A percentile compares a stretch with the other conserved stretches of the same genome.
Evolutionary conservation across 305 asterid species (phyloP).

Genomic region (Euphrasia arctica): DNA sequence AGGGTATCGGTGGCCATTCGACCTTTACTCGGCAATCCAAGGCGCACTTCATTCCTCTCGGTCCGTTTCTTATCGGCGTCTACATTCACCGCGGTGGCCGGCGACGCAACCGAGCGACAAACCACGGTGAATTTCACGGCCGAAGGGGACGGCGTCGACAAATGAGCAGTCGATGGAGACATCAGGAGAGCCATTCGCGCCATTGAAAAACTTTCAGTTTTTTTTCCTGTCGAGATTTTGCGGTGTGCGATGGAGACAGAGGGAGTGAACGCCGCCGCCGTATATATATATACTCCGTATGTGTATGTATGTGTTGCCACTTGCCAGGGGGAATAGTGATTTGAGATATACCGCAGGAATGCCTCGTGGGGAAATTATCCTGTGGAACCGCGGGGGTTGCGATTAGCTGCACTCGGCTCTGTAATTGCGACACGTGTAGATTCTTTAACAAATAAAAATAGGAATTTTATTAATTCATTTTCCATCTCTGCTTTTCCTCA

Average conservation of each 20-base stretch:
- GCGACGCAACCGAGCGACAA: conserved; percentile 48
- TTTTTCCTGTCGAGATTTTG: neutral
- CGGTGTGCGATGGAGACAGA: conserved; percentile 9
- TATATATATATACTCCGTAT: neutral
- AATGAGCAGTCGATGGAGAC: conserved; percentile 34
- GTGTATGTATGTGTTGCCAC: conserved; percentile 11
- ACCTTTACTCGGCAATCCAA: conserved; percentile 89
- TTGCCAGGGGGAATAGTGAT: conserved; percentile 14
- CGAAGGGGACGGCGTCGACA: conserved; percentile 29
- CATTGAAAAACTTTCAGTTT: conserved; percentile 28
- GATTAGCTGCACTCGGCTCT: conserved; percentile 11
- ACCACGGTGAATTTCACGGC: conserved; percentile 52
- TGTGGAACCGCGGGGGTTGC: neutral
- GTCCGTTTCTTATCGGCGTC: conserved; percentile 38
- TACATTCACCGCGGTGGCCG: conserved; percentile 45
- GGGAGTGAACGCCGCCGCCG: conserved; percentile 26
- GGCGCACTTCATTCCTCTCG: conserved; percentile 61
- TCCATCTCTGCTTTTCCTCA: conserved; percentile 1
- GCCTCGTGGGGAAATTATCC: neutral
- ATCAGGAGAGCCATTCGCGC: conserved; percentile 43
- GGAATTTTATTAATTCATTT: too few species aligned
- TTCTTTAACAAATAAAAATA: neutral
- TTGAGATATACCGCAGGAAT: conserved; percentile 1
- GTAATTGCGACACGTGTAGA: conserved; percentile 12
- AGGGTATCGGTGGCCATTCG: conserved; percentile 82